Evolutionary conservation across 73 alveolate species (phyloP), one percentile per base, ranked within the genome.

Genomic region (Blepharisma stoltei): DNA sequence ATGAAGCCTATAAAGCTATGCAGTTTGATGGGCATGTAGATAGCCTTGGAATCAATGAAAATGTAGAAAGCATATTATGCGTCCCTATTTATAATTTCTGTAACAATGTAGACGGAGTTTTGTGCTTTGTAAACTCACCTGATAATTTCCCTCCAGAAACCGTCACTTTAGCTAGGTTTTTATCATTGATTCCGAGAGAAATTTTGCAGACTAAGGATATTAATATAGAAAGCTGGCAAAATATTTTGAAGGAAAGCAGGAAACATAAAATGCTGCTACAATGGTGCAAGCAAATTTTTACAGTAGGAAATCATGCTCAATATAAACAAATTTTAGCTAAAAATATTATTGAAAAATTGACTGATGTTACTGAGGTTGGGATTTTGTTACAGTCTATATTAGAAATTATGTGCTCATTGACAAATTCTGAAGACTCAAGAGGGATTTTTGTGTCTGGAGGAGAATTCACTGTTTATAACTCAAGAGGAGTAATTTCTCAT

Each of bases 241-340:
- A 52, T 52, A 20, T 20, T 1, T 14, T 52, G 4, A 11, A 52
- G 23, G 66, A 14, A 14, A 20, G 66, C 27, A 52, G 66, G 4
- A 52, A 20, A 52, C 66, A 52, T 52, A 52, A 52, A 52, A 52
- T 52, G 66, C 66, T 52, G n/a, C 66, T 14, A 0, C 66, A 52
- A 52, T 52, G 66, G 4, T 52, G 66, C 66, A 52, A 52, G 23
- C 66, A 52, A 52, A 20, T 52, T 4, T 52, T 52, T 52, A 14
- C 23, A 11, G 66, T 52, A 52, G 66, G 27, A 14, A 52, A 52
- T 52, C 23, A 11, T 52, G 23, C 66, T 14, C 66, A 52, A 52
- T 14, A 52, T 20, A 52, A 52, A 4, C n/a, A 14, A 14, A 20
- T 20, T 52, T 52, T 52, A 52, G 66, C 23, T 20, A 52, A 52